Conservation (phyloP, 116 monocot genomes). For the Posidonia oceanica region DNA sequence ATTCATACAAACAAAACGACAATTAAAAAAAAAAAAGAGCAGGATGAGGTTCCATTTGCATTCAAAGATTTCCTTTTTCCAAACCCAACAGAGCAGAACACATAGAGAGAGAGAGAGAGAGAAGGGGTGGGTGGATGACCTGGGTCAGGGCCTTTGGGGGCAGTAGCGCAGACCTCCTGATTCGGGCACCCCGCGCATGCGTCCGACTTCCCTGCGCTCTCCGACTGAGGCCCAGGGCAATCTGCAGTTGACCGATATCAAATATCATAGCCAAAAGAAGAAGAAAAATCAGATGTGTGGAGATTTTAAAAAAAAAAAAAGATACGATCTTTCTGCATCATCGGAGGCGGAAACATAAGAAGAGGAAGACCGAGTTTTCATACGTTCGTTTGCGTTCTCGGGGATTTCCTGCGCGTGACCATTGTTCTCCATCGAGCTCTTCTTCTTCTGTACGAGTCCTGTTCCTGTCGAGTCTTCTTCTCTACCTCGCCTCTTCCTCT, state of each 20-base stretch:
- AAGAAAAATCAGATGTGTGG: not conserved
- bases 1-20: too few species aligned
- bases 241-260: slow-evolving; percentile 10
- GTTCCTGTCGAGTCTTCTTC: too few species aligned
- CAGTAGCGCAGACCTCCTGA: slow-evolving; percentile 32
- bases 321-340: not conserved
- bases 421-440: not conserved
- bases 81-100: too few species aligned
- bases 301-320: not conserved
- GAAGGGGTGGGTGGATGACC: slow-evolving; percentile 3
- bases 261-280: not conserved
- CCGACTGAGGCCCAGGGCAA: slow-evolving; percentile 35
- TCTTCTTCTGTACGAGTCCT: not conserved
- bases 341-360: not conserved
- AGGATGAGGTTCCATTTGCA: too few species aligned
- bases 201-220: slow-evolving; percentile 32
- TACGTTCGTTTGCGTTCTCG: slow-evolving; percentile 11
- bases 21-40: too few species aligned
- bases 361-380: not conserved
- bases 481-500: not conserved
- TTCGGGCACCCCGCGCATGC: slow-evolving; percentile 33
- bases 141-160: slow-evolving; percentile 41
- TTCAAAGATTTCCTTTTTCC: too few species aligned
- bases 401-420: slow-evolving; percentile 5
- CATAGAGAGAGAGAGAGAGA: too few species aligned